Base-by-base conservation (phyloP, 1,284 basidiomycete species). In the Amylostereum chailletii region DNA sequence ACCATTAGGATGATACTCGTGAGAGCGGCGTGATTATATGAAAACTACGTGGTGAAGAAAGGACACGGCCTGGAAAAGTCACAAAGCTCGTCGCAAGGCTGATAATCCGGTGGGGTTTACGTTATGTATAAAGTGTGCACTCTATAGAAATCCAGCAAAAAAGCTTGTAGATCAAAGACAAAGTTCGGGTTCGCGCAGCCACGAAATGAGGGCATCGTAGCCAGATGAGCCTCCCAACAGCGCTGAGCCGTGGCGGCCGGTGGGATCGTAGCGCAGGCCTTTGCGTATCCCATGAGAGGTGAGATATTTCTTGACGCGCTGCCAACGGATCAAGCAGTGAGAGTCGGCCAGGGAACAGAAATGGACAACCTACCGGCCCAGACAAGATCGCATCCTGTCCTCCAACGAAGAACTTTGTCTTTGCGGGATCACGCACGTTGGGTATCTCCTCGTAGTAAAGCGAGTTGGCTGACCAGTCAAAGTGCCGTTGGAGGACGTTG, bases 381-480 rank as follows among this genome's bases (percentile, higher is more conserved):
- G 88, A 78, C 43, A 94, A 68, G 57, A 96, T 90, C 29, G 75
- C 74, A 57, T 95, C 93, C 55, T 81, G 76, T 1, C 86, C 89
- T 27, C 90, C 89, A 10, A 95, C 70, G 56, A 94, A 75, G 62
- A 90, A 86, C 48, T 84, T 58, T 10, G 78, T 72, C 66, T 79
- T 74, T 49, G 67, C 57, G 1, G 76, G 74, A 61, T 88, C 77
- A 38, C 74, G 67, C 9, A 83, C 82, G 58, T 87, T 75, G 0
- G 90, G 90, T 41, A 94, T 92, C 58, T 94, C 88, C 64, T 92
- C 88, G 53, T 82, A 86, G 79, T 87, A 94, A 9, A 95, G 71
- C 4, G 88, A 84, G 62, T 95, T 95, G n/a, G 86, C 80, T 33
- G 81, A 74, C 91, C 90, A 94, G 60, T 86, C 83, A 62, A 91